phyloP scores from a whole-genome alignment of 1,284 basidiomycete genomes.

The Cronartium quercuum region DNA sequence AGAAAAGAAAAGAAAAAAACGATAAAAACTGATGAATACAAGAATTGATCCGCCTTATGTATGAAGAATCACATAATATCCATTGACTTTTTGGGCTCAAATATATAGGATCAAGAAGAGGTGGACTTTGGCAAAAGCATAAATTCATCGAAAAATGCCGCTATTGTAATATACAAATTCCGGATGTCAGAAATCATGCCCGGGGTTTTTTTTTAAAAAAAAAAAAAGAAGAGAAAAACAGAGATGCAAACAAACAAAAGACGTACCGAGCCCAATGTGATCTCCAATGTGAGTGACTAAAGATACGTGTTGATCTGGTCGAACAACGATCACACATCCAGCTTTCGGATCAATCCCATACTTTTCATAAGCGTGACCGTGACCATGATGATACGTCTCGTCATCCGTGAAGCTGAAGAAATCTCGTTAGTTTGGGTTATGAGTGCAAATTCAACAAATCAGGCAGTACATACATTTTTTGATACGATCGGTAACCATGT shows the following conservation, averaged over 20 bases:
- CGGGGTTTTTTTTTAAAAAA: not conserved
- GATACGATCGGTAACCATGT: constrained; percentile 40
- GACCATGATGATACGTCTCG: constrained; percentile 46
- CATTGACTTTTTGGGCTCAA: too few relatives aligned
- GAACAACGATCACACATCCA: constrained; percentile 48
- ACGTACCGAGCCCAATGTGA: constrained; percentile 39
- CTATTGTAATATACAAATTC: not conserved
- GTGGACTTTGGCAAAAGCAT: not conserved
- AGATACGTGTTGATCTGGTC: constrained; percentile 49
- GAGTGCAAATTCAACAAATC: not conserved
- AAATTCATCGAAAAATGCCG: constrained; percentile 3
- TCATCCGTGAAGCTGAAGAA: constrained; percentile 47
- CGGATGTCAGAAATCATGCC: not conserved
- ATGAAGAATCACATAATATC: too few relatives aligned
- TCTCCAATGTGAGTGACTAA: constrained; percentile 41
- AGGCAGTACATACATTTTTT: constrained; percentile 39
- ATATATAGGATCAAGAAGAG: not conserved
- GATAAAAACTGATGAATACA: too few relatives aligned
- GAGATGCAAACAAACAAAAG: not conserved
- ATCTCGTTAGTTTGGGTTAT: constrained; percentile 34
- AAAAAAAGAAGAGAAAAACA: not conserved
- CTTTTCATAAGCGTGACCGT: constrained; percentile 49
- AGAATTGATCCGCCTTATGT: too few relatives aligned
- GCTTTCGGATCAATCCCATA: constrained; percentile 49
- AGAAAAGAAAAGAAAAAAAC: too few relatives aligned